Percentiles rank a stretch among this genome's conserved stretches.
Evolutionary conservation across 140 eudicot species (phyloP).

Genomic region (Flaveria floridana): DNA sequence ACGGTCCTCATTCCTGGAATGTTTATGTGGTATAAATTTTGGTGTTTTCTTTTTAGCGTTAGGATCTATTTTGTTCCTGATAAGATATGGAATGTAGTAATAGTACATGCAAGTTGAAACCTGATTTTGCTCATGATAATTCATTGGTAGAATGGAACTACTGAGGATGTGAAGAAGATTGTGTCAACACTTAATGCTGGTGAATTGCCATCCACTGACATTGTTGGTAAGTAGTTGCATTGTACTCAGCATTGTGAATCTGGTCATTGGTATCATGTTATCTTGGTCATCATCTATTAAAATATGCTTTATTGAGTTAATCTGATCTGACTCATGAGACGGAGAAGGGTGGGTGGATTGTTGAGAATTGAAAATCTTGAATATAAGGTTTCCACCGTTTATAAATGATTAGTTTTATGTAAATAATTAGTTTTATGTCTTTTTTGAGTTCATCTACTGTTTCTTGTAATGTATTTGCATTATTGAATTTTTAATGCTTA

Average conservation of each 20-base stretch:
- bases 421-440: neutral
- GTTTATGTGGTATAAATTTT: neutral
- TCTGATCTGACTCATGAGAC: conserved; percentile 5
- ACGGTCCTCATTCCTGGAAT: neutral
- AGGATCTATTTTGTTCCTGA: conserved; percentile 8
- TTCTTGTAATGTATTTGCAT: neutral
- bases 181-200: conserved; percentile 62
- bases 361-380: neutral
- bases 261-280: neutral
- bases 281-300: neutral
- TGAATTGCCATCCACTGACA: conserved; percentile 58
- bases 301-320: neutral
- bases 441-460: conserved; percentile 1
- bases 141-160: conserved; percentile 56
- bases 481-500: neutral
- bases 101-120: neutral
- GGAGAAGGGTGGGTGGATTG: neutral
- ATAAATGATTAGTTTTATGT: neutral
- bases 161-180: conserved; percentile 68
- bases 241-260: neutral
- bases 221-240: conserved; percentile 53
- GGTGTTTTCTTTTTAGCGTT: neutral
- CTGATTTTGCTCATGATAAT: conserved; percentile 16
- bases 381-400: neutral
- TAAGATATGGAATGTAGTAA: conserved; percentile 1